Evolutionary conservation across 2,329 filamentous ascomycete genomes (phyloP).

Genomic region (Cladosporium sp.): DNA sequence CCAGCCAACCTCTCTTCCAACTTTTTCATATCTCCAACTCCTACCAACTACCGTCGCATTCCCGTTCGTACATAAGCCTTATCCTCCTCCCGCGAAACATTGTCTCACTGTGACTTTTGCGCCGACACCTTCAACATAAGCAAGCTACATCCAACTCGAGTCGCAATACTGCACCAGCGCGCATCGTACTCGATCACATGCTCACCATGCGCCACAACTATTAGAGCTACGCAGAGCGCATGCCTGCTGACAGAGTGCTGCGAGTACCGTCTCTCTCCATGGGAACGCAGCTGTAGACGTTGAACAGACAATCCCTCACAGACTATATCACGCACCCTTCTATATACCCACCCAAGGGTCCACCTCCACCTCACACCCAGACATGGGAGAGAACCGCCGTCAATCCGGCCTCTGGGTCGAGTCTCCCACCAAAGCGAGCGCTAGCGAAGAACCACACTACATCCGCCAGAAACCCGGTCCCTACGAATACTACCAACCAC

Average conservation of each 20-base stretch:
- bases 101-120: not conserved
- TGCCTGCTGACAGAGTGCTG: not conserved
- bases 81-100: not conserved
- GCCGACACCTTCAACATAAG: not conserved
- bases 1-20: not conserved
- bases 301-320: not conserved
- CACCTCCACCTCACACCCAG: not conserved
- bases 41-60: not conserved
- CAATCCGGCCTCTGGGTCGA: conserved; percentile 33
- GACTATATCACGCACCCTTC: not conserved
- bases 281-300: not conserved
- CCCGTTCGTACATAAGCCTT: not conserved
- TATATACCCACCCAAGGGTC: conserved; percentile 3
- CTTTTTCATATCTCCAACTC: not conserved
- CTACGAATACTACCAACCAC: conserved; percentile 36
- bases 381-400: conserved; percentile 28
- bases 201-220: not conserved
- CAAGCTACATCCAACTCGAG: not conserved
- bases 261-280: not conserved
- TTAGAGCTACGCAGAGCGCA: not conserved
- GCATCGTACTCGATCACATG: not conserved
- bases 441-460: not conserved
- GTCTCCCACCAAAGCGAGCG: conserved; percentile 20
- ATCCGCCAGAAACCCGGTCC: conserved; percentile 23
- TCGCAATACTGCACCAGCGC: not conserved